A percentile compares a stretch with the other conserved stretches of the same genome.
These are phyloP conservation scores for Plantago ovata DNA, from an alignment of 257 asterid species.

Conservation along the genomic window DNA sequence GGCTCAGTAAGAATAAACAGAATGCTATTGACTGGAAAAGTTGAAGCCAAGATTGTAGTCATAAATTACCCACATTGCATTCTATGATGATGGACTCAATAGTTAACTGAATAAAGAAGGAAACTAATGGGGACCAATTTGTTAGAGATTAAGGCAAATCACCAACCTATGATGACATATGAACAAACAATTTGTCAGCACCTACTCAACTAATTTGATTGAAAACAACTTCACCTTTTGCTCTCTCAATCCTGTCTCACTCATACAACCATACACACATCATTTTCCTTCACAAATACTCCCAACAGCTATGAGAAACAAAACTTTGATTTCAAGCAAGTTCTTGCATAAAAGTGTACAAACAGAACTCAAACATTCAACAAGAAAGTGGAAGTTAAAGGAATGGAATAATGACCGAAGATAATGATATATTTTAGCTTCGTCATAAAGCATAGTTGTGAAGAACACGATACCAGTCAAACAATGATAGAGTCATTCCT, in stretches of 20 bases:
- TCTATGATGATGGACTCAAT: background rate
- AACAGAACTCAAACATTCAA: conserved; percentile 9
- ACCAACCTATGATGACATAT: conserved; percentile 16
- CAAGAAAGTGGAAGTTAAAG: background rate
- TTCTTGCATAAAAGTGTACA: conserved; percentile 10
- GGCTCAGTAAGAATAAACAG: too few relatives aligned
- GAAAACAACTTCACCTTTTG: conserved; percentile 3
- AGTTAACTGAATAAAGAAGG: background rate
- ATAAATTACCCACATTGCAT: background rate
- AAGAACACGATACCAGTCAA: too few relatives aligned
- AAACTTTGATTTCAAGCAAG: conserved; percentile 5
- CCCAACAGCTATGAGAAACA: background rate
- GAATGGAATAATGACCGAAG: too few relatives aligned
- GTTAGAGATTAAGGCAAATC: conserved; percentile 8
- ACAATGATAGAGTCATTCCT: too few relatives aligned
- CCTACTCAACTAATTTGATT: conserved; percentile 7
- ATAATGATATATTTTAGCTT: too few relatives aligned
- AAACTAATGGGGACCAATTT: conserved; percentile 9
- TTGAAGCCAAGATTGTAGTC: too few relatives aligned
- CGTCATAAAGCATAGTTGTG: too few relatives aligned
- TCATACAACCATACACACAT: background rate
- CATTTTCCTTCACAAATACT: background rate
- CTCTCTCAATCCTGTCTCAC: conserved; percentile 2
- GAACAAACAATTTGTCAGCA: conserved; percentile 14
- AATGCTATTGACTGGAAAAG: too few relatives aligned